These are phyloP conservation scores for Pleurotus tuoliensis DNA, from an alignment of 768 basidiomycete species.

Conservation along the genomic window DNA sequence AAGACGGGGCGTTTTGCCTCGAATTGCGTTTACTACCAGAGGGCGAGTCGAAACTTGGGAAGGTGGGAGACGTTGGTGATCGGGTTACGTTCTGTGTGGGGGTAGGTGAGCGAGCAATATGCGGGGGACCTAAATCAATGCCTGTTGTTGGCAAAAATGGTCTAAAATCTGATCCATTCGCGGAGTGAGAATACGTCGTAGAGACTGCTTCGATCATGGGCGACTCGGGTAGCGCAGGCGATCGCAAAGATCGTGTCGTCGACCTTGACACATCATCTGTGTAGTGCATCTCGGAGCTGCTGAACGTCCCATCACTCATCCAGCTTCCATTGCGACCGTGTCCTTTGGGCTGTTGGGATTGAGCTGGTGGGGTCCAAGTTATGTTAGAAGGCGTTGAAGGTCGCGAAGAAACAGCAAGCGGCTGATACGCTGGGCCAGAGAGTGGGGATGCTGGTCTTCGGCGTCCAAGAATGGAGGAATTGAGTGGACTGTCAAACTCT, in stretches of 20 bases:
- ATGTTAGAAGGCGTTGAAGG: constrained; percentile 71
- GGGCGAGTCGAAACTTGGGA: constrained; percentile 38
- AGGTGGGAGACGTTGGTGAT: constrained; percentile 51
- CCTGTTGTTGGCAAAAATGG: constrained; percentile 47
- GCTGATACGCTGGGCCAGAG: constrained; percentile 55
- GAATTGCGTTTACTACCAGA: constrained; percentile 47
- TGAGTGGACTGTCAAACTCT: constrained; percentile 42
- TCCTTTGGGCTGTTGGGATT: constrained; percentile 22
- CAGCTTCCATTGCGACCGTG: constrained; percentile 63
- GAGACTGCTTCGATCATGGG: constrained; percentile 39
- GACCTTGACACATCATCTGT: constrained; percentile 37
- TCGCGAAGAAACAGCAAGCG: constrained; percentile 58
- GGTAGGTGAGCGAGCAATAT: constrained; percentile 54
- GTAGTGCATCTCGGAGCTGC: constrained; percentile 26
- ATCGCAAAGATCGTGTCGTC: constrained; percentile 45
- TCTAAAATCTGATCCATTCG: constrained; percentile 29
- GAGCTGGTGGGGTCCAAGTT: constrained; percentile 50
- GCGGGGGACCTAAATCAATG: constrained; percentile 45
- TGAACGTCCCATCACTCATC: constrained; percentile 37
- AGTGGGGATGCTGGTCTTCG: constrained; percentile 74
- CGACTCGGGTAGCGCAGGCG: constrained; percentile 60
- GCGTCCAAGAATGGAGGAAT: constrained; percentile 50
- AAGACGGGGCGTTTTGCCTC: constrained; percentile 45
- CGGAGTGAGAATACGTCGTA: constrained; percentile 22
- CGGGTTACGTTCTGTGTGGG: constrained; percentile 58